Conservation (phyloP, 805 yeast species). For the Candida dajiaensis region DNA sequence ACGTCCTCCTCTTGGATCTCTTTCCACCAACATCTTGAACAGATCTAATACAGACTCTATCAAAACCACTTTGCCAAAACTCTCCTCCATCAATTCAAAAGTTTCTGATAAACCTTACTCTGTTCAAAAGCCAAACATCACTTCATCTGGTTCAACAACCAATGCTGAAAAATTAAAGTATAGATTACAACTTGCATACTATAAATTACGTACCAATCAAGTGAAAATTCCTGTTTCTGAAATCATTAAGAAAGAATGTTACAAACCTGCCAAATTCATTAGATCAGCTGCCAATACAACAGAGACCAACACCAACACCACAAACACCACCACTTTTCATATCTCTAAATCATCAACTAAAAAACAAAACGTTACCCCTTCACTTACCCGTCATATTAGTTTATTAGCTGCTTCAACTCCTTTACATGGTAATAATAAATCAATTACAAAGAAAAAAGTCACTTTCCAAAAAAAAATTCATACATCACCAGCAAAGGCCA, state of each 20-base stretch:
- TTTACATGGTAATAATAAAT: constrained; percentile 5
- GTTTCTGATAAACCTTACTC: not conserved
- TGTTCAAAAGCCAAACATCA: constrained; percentile 2
- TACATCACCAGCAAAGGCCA: constrained; percentile 3
- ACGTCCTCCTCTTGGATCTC: constrained; percentile 16
- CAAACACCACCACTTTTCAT: not conserved
- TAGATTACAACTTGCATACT: constrained; percentile 46
- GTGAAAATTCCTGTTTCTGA: constrained; percentile 27
- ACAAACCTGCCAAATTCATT: not conserved
- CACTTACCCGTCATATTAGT: constrained; percentile 25
- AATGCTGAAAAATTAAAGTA: constrained; percentile 39
- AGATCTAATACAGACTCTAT: constrained; percentile 9
- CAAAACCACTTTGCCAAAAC: constrained; percentile 9
- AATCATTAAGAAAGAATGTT: constrained; percentile 19
- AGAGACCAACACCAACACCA: too few relatives aligned
- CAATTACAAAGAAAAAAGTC: constrained; percentile 17
- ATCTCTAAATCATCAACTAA: not conserved
- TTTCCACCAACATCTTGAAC: constrained; percentile 15
- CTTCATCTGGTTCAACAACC: not conserved
- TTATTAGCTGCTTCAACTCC: constrained; percentile 31
- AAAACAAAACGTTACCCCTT: constrained; percentile 15
- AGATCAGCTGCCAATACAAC: too few relatives aligned
- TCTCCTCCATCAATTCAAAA: constrained; percentile 4
- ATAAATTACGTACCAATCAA: constrained; percentile 46
- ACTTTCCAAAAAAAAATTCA: constrained; percentile 12